Percentiles rank a stretch among this genome's conserved stretches.
Evolutionary conservation across 768 basidiomycete species (phyloP).

Genomic region (Panus rudis): DNA sequence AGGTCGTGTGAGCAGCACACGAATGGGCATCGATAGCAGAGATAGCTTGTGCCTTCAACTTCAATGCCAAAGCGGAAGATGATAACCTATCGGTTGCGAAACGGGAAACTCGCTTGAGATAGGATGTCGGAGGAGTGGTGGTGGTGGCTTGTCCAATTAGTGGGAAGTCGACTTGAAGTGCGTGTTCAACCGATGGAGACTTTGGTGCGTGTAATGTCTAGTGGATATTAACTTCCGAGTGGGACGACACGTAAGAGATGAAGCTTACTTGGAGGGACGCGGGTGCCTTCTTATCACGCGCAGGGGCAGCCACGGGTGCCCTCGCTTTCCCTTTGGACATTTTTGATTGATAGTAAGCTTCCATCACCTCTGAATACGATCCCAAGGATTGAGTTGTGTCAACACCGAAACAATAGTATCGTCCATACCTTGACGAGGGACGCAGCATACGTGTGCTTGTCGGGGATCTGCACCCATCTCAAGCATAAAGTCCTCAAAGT

Average conservation of each 20-base stretch:
- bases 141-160: neutral
- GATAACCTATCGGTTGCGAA: neutral
- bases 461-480: conserved; percentile 10
- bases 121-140: neutral
- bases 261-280: no score
- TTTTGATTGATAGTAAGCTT: no score
- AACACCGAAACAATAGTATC: no score
- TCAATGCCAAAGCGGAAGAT: neutral
- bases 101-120: neutral
- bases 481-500: conserved; percentile 13
- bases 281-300: no score
- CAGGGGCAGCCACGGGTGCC: no score
- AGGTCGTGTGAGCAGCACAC: conserved; percentile 5
- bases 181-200: no score
- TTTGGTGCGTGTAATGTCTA: no score
- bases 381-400: no score
- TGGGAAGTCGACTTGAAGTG: neutral
- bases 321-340: no score
- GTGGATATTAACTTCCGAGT: neutral
- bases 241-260: no score
- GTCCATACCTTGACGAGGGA: conserved; percentile 11
- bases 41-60: conserved; percentile 14
- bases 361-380: no score
- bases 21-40: conserved; percentile 13
- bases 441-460: conserved; percentile 7